Base-by-base conservation (phyloP, 148 eudicot species). In the Oxyria digyna region DNA sequence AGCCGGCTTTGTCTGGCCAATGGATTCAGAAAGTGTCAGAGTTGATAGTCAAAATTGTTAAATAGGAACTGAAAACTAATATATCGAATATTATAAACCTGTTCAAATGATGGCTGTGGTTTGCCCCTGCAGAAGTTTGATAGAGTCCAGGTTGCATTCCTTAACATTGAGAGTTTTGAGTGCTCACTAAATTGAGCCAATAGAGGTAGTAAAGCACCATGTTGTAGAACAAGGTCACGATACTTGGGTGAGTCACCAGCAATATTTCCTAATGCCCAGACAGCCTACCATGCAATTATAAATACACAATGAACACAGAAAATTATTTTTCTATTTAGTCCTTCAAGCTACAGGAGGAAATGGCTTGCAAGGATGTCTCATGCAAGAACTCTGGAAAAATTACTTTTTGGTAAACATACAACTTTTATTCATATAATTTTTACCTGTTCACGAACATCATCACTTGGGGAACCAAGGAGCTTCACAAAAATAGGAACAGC, bases 361-460 rank as follows among this genome's bases (percentile, higher is more conserved):
- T 18, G 35, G 14, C 18, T 37, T 14, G 68, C 18, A 62, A 21
- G 50, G 42, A 46, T 43, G 4, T 18, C 15, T 43, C 49, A 9
- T 6, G 67, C 15, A 46, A 57, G 42, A 17, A 17, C 4, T 20
- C 27, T 29, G 13, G 35, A 31, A 63, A 23, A n/a, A 6, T 23
- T 43, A 42, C 41, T 5, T 17, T 27, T 29, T 48, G 4, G 42
- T 23, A 49, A 62, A 66, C 8, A 24, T 41, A 29, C n/a, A 38
- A 5, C 43, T 45, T 24, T 64, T 41, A 5, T 65, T 35, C 29
- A 15, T 62, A 62, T 29, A 6, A 62, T 62, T 8, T 17, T 38
- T 74, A 88, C 96, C 91, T 88, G 96, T 75, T 88, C 96, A 43
- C 96, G 84, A 67, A 88, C 96, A 79, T 86, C 91, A 84, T 86